Conservation (phyloP, 441 rosid species). For the Populus tomentosa region DNA sequence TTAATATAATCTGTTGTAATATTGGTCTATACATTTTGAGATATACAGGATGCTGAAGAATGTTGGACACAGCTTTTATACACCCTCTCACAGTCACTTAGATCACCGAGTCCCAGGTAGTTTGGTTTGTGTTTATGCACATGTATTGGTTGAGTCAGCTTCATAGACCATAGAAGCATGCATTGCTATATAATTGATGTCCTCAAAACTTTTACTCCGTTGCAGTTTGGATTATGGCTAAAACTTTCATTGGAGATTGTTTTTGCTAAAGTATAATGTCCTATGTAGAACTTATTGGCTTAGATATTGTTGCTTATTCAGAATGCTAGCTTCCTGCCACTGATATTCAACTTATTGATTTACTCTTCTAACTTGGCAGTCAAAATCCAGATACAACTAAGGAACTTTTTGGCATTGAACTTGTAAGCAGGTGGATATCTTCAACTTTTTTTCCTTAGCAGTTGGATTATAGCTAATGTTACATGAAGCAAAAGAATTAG, state of each 20-base stretch:
- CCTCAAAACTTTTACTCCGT: neutral
- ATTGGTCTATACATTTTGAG: constrained; percentile 19
- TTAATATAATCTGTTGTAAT: constrained; percentile 5
- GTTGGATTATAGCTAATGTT: neutral
- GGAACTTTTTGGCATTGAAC: constrained; percentile 73
- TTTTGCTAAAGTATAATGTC: neutral
- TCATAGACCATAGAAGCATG: neutral
- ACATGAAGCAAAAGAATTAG: neutral
- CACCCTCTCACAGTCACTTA: constrained; percentile 80
- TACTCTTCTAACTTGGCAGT: constrained; percentile 33
- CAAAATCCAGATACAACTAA: constrained; percentile 57
- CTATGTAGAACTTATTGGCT: constrained; percentile 1
- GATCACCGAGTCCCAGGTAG: constrained; percentile 55
- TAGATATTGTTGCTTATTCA: constrained; percentile 3
- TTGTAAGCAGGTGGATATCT: constrained; percentile 65
- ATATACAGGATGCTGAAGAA: constrained; percentile 87
- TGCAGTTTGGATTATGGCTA: neutral
- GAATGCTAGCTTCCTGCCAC: neutral
- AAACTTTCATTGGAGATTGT: constrained; percentile 2
- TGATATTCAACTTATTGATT: neutral
- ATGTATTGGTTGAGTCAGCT: neutral
- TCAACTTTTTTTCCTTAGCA: neutral
- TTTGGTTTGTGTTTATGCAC: constrained; percentile 7
- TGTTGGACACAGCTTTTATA: constrained; percentile 92
- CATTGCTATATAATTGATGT: neutral